Evolutionary conservation across 164 flowering plant genomes (phyloP).

Genomic region (Aristolochia contorta): DNA sequence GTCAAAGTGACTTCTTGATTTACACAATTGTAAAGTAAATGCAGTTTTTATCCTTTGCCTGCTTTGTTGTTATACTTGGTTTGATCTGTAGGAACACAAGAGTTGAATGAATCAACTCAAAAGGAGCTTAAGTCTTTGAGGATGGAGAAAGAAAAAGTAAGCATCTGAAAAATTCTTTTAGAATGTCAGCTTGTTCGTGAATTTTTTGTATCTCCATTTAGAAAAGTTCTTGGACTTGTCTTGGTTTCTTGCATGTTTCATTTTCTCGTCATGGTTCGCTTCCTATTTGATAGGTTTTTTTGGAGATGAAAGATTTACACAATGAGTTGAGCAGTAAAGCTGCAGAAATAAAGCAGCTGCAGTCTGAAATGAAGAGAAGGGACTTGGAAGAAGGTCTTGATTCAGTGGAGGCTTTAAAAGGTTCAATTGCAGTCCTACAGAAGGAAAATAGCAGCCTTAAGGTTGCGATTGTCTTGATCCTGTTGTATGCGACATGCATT

Average conservation of each 20-base stretch:
- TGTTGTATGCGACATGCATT: not conserved
- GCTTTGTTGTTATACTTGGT: not conserved
- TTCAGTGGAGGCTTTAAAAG: conserved; percentile 32
- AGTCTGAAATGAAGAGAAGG: conserved; percentile 42
- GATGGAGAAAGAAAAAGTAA: conserved; percentile 50
- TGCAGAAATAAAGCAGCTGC: conserved; percentile 49
- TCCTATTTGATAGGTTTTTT: not conserved
- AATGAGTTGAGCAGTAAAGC: conserved; percentile 52
- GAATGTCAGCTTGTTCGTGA: too few relatives aligned
- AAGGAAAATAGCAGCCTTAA: conserved; percentile 58
- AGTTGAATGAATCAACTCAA: conserved; percentile 38
- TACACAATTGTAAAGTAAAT: not conserved
- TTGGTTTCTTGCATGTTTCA: not conserved
- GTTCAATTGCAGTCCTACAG: conserved; percentile 39
- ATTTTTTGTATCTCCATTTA: not conserved
- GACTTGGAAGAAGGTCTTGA: conserved; percentile 31
- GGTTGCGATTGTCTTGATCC: conserved; percentile 28
- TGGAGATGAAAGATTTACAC: conserved; percentile 42
- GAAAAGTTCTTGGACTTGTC: not conserved
- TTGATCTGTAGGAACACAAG: conserved; percentile 53
- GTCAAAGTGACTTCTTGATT: too few relatives aligned
- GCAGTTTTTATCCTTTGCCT: not conserved
- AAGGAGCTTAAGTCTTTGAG: conserved; percentile 45
- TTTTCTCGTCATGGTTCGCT: not conserved
- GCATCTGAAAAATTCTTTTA: conserved; percentile 13